Percentiles rank a stretch among this genome's conserved stretches.
Conservation (phyloP, 2,329 filamentous ascomycete species). For the Neofusicoccum sp. region DNA sequence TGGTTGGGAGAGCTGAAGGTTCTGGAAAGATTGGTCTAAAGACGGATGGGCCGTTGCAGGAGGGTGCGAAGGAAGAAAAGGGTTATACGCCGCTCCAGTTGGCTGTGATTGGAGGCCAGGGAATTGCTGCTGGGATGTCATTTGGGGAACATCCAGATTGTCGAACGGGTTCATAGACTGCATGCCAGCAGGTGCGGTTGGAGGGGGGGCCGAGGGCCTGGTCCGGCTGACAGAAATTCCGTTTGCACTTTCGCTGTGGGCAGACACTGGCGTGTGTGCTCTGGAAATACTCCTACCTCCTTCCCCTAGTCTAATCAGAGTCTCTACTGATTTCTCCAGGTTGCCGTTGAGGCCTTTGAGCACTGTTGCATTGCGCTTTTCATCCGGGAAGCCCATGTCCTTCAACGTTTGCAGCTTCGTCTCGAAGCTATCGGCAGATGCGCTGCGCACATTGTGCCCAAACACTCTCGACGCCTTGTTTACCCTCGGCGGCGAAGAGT, state of each 20-base stretch:
- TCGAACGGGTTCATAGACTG: slow-evolving; percentile 46
- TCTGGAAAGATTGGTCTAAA: slow-evolving; percentile 71
- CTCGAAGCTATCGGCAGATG: slow-evolving; percentile 60
- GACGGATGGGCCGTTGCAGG: slow-evolving; percentile 29
- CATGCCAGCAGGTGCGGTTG: slow-evolving; percentile 18
- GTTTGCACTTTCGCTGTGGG: slow-evolving; percentile 50
- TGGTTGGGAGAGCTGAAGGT: slow-evolving; percentile 61
- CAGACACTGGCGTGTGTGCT: slow-evolving; percentile 36
- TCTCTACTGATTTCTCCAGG: slow-evolving; percentile 80
- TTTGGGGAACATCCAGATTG: slow-evolving; percentile 39
- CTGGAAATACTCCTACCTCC: slow-evolving; percentile 46
- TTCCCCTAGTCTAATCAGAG: slow-evolving; percentile 79
- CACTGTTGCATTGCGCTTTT: slow-evolving; percentile 75
- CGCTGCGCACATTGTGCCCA: slow-evolving; percentile 62
- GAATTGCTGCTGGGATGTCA: slow-evolving; percentile 30
- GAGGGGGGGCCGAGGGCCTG: slow-evolving; percentile 26
- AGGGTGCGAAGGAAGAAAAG: slow-evolving; percentile 56
- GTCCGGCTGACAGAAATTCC: slow-evolving; percentile 45
- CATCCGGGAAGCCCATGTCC: slow-evolving; percentile 90
- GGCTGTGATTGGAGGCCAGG: slow-evolving; percentile 28
- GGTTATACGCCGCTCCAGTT: slow-evolving; percentile 56
- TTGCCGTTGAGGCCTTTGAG: slow-evolving; percentile 82
- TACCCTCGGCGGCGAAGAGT: slow-evolving; percentile 41
- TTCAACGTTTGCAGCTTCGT: slow-evolving; percentile 73
- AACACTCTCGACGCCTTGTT: slow-evolving; percentile 68